Conservation (phyloP, 2,329 filamentous ascomycete genomes). For the Penicillium expansum region DNA sequence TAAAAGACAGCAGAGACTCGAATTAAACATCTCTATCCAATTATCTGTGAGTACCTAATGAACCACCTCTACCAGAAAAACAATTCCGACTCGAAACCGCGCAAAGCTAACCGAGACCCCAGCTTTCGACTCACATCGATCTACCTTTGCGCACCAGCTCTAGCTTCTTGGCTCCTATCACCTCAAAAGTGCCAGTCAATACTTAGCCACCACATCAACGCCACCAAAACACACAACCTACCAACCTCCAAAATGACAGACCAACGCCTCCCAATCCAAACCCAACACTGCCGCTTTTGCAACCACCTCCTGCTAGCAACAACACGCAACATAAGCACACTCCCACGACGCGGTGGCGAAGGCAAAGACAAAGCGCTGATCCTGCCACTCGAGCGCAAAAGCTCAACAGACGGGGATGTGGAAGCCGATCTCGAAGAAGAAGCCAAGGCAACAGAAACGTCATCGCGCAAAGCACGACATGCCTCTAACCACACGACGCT, state of each 20-base stretch:
- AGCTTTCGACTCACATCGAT: background rate
- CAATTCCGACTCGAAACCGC: background rate
- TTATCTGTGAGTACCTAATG: background rate
- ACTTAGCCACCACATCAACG: background rate
- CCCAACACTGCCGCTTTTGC: conserved; percentile 63
- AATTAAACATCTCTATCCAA: background rate
- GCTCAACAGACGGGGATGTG: conserved; percentile 16
- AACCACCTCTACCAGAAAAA: background rate
- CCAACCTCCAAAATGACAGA: conserved; percentile 1
- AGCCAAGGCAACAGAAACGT: conserved; percentile 14
- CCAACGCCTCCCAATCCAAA: conserved; percentile 41
- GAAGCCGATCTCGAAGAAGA: conserved; percentile 21
- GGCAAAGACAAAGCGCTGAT: conserved; percentile 57
- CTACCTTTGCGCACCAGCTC: background rate
- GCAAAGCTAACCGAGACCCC: background rate
- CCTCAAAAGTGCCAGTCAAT: background rate
- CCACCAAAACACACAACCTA: background rate
- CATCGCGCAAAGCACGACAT: conserved; percentile 10
- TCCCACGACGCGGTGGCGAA: conserved; percentile 53
- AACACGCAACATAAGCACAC: conserved; percentile 50
- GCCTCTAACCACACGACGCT: conserved; percentile 46
- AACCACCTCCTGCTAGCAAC: conserved; percentile 62
- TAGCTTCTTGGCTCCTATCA: background rate
- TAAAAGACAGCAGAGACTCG: background rate
- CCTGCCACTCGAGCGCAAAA: conserved; percentile 46